These are phyloP conservation scores for Diaporthe amygdali DNA, from an alignment of 2,329 filamentous ascomycete genomes.

Conservation along the genomic window DNA sequence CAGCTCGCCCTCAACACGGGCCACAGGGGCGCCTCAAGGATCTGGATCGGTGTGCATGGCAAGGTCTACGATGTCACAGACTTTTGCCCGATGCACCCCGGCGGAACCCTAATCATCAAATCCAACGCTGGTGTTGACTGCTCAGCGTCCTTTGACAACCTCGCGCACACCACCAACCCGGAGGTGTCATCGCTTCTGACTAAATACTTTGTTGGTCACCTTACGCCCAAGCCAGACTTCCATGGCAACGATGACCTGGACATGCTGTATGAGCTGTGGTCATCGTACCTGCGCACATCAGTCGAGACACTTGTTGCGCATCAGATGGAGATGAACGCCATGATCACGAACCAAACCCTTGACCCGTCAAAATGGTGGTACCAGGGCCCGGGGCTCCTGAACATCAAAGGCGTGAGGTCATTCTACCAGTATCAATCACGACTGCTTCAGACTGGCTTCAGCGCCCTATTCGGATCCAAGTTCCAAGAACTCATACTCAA, in stretches of 20 bases:
- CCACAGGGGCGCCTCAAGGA: constrained; percentile 48
- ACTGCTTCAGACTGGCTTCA: constrained; percentile 55
- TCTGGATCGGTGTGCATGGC: constrained; percentile 59
- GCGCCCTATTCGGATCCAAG: constrained; percentile 55
- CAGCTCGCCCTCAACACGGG: constrained; percentile 56
- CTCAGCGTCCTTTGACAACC: constrained; percentile 56
- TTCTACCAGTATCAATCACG: constrained; percentile 60
- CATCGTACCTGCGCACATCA: constrained; percentile 51
- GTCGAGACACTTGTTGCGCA: constrained; percentile 59
- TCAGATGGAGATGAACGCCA: constrained; percentile 54
- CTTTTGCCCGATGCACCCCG: constrained; percentile 58
- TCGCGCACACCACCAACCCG: constrained; percentile 60
- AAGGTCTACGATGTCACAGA: constrained; percentile 60
- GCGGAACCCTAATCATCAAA: constrained; percentile 57
- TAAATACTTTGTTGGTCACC: constrained; percentile 59
- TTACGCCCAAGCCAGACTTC: constrained; percentile 55
- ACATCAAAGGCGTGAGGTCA: constrained; percentile 53
- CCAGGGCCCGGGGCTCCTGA: constrained; percentile 47
- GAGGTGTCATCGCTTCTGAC: constrained; percentile 58
- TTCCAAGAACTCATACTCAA: constrained; percentile 59
- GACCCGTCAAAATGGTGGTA: constrained; percentile 51
- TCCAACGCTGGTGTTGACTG: constrained; percentile 62
- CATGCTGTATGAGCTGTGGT: constrained; percentile 54
- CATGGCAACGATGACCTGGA: constrained; percentile 48
- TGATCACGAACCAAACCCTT: constrained; percentile 41